A percentile compares a stretch with the other conserved stretches of the same genome.
Conservation (phyloP, 345 rosid genomes). For the Zanthoxylum bungeanum region DNA sequence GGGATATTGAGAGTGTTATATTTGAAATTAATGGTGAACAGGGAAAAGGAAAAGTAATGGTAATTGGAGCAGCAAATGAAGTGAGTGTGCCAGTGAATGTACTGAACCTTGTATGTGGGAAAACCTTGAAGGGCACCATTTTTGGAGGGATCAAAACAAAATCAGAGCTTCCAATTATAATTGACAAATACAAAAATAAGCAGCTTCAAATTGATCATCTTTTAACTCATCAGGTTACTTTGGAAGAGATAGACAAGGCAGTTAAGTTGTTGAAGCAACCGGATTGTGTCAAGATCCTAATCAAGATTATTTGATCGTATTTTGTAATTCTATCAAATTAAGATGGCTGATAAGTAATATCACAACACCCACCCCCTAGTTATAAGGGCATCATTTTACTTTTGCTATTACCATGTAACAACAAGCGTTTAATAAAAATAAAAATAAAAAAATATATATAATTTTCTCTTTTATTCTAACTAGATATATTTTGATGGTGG, state of each 20-base stretch:
- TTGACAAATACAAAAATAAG: constrained; percentile 46
- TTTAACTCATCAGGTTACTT: neutral
- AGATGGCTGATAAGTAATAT: neutral
- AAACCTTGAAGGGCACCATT: constrained; percentile 44
- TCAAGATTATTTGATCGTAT: no score
- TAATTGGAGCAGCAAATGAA: constrained; percentile 32
- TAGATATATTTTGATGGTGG: no score
- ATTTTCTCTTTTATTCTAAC: no score
- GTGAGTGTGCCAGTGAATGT: constrained; percentile 14
- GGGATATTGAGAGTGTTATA: neutral
- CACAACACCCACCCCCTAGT: no score
- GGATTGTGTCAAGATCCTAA: no score
- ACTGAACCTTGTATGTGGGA: constrained; percentile 35
- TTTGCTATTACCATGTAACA: no score
- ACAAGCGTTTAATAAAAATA: no score
- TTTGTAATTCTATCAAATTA: no score
- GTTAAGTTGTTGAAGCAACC: neutral
- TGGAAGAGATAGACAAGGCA: neutral
- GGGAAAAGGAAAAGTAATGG: constrained; percentile 48
- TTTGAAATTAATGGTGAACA: neutral
- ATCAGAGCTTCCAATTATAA: constrained; percentile 41
- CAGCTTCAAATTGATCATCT: neutral
- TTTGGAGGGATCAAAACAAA: constrained; percentile 63
- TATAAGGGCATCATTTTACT: no score
- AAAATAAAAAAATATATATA: no score